Evolutionary conservation across 1,139 yeast species (phyloP).

Genomic region (Blastobotrys indianensis): DNA sequence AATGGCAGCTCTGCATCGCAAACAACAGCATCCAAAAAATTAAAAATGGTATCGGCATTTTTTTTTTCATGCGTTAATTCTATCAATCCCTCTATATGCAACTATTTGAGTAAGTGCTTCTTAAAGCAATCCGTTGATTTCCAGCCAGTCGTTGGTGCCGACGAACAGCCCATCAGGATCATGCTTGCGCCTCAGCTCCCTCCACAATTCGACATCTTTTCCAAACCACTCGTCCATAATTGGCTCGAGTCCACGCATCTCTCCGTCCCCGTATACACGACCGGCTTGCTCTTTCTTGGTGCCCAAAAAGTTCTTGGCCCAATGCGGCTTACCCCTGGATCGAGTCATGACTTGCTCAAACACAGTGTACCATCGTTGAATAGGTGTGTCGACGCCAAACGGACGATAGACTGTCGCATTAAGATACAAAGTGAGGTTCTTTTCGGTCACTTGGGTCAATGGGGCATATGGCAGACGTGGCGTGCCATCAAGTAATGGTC

Average conservation of each 20-base stretch:
- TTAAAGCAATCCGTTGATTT: slow-evolving; percentile 64
- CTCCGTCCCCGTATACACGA: slow-evolving; percentile 47
- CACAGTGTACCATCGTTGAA: slow-evolving; percentile 73
- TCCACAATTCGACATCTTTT: slow-evolving; percentile 54
- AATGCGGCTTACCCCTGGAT: slow-evolving; percentile 92
- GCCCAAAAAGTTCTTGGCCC: slow-evolving; percentile 98
- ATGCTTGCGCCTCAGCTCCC: slow-evolving; percentile 52
- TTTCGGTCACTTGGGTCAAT: slow-evolving; percentile 45
- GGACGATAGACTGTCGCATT: slow-evolving; percentile 97
- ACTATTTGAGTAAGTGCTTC: no score
- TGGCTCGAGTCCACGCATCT: slow-evolving; percentile 74
- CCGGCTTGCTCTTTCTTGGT: slow-evolving; percentile 22
- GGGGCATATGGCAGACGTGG: slow-evolving; percentile 54
- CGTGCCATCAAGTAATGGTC: slow-evolving; percentile 77
- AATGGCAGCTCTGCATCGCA: no score
- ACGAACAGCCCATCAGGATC: slow-evolving; percentile 83
- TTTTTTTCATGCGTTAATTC: no score
- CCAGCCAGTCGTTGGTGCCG: slow-evolving; percentile 62
- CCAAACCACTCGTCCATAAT: slow-evolving; percentile 79
- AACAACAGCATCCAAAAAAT: no score
- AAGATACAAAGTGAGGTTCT: slow-evolving; percentile 76
- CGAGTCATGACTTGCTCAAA: slow-evolving; percentile 73
- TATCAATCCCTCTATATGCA: no score
- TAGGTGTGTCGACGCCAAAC: slow-evolving; percentile 65
- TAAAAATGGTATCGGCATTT: no score